Percentiles rank a stretch among this genome's conserved stretches.
phyloP scores from a whole-genome alignment of 2,329 filamentous ascomycete genomes.

The Seiridium cupressi region DNA sequence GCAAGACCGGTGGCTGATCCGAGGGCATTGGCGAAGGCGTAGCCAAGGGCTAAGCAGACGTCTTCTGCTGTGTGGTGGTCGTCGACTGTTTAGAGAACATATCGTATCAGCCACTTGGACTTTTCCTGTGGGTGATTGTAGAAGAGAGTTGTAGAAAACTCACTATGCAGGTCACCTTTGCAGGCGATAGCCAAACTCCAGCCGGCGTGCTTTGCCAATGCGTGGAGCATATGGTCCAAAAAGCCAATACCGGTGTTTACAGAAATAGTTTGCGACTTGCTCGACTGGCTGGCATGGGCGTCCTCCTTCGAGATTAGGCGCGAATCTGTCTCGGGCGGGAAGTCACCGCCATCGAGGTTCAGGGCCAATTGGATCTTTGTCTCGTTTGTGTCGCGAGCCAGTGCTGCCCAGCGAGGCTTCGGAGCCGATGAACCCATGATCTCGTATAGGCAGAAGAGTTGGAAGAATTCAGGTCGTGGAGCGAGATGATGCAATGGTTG shows the following conservation, averaged over 20 bases:
- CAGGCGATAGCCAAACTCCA: conserved; percentile 86
- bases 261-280: conserved; percentile 80
- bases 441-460: neutral
- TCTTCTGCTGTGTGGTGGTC: conserved; percentile 99
- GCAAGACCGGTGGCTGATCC: conserved; percentile 77
- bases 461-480: neutral
- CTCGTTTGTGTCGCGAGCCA: conserved; percentile 94
- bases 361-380: conserved; percentile 93
- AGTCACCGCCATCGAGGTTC: conserved; percentile 86
- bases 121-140: neutral
- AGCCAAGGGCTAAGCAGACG: conserved; percentile 85
- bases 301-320: conserved; percentile 51
- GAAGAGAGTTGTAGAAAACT: conserved; percentile 20
- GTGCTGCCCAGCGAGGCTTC: conserved; percentile 64
- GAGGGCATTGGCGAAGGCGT: conserved; percentile 79
- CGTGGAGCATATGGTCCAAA: conserved; percentile 98
- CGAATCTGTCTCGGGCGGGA: conserved; percentile 63
- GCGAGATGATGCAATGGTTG: too few species aligned
- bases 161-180: conserved; percentile 88
- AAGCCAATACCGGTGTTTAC: conserved; percentile 95
- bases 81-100: conserved; percentile 62
- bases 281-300: conserved; percentile 80
- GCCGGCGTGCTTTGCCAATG: conserved; percentile 90
- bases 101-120: neutral
- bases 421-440: conserved; percentile 25